Evolutionary conservation across 257 asterid species (phyloP).

Genomic region (Lycium barbarum): DNA sequence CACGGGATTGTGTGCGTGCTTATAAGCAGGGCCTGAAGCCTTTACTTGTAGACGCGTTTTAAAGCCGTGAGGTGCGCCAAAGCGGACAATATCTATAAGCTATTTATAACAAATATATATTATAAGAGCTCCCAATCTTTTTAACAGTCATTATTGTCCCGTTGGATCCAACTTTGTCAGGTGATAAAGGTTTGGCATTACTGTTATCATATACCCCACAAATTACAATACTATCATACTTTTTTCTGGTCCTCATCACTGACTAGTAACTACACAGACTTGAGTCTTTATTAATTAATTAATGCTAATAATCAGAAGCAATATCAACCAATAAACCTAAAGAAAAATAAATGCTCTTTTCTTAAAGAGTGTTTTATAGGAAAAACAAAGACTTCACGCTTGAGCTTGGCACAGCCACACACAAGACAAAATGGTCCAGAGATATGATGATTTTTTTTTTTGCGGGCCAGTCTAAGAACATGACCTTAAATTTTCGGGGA

Average conservation of each 20-base stretch:
- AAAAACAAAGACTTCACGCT: not conserved
- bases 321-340: not conserved
- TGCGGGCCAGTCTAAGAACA: not conserved
- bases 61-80: too few relatives aligned
- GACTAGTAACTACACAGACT: not conserved
- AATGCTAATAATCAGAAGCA: not conserved
- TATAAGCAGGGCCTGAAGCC: too few relatives aligned
- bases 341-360: too few relatives aligned
- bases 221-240: not conserved
- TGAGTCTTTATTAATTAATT: not conserved
- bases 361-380: not conserved
- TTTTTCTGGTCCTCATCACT: not conserved
- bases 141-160: not conserved
- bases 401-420: slow-evolving; percentile 4
- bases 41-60: too few relatives aligned
- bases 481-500: not conserved
- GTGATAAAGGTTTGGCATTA: slow-evolving; percentile 20
- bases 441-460: not conserved
- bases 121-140: not conserved
- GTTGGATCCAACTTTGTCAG: slow-evolving; percentile 27
- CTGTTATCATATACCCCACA: slow-evolving; percentile 21
- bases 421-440: not conserved
- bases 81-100: too few relatives aligned
- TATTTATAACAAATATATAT: too few relatives aligned
- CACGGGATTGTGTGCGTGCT: too few relatives aligned